Percentiles rank a stretch among this genome's conserved stretches.
Evolutionary conservation across 2,329 filamentous ascomycete genomes (phyloP).

Genomic region (Penicillium sp.): DNA sequence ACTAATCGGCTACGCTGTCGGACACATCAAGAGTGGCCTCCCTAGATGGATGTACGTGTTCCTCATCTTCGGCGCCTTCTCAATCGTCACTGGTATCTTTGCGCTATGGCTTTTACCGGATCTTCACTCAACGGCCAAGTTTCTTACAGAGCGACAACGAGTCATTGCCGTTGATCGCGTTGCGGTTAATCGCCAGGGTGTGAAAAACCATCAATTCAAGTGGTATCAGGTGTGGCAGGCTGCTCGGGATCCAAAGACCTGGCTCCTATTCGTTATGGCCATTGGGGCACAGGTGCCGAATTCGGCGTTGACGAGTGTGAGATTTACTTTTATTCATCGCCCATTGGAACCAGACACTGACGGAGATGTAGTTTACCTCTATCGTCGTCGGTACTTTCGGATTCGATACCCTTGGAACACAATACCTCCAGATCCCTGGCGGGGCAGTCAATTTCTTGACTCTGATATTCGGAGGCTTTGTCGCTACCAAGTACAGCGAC

Average conservation of each 20-base stretch:
- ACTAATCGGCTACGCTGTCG: conserved; percentile 58
- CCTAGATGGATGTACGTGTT: conserved; percentile 59
- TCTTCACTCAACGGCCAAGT: conserved; percentile 45
- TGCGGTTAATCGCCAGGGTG: conserved; percentile 51
- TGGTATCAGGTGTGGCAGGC: conserved; percentile 49
- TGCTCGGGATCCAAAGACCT: conserved; percentile 56
- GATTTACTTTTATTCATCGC: background rate
- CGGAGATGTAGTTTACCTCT: conserved; percentile 40
- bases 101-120: conserved; percentile 44
- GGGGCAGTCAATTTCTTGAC: conserved; percentile 58
- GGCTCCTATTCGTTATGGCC: conserved; percentile 56
- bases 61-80: conserved; percentile 51
- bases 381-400: conserved; percentile 50
- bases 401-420: conserved; percentile 51
- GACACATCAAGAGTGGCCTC: conserved; percentile 55
- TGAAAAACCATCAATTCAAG: conserved; percentile 54
- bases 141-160: conserved; percentile 50
- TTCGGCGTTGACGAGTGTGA: conserved; percentile 51
- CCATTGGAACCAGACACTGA: background rate
- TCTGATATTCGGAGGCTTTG: conserved; percentile 51
- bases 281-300: conserved; percentile 57
- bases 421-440: conserved; percentile 61
- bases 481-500: conserved; percentile 50
- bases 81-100: conserved; percentile 37
- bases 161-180: conserved; percentile 55